Conservation (phyloP, 441 rosid species). For the Bruguiera hainesii region DNA sequence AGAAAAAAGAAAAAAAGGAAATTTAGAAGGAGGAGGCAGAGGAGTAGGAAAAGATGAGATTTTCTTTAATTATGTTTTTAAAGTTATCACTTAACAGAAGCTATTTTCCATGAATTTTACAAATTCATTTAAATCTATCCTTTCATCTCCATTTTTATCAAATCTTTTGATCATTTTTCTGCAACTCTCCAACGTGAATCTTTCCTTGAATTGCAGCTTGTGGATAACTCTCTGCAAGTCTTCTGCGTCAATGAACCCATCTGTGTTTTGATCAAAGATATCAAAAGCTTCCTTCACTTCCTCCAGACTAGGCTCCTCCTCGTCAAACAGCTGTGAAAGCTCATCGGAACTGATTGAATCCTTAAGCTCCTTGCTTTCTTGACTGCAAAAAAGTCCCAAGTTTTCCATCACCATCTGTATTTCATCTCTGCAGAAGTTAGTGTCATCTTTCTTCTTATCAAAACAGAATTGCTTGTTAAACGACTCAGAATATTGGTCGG, state of each 20-base stretch:
- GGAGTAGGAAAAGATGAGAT: not conserved
- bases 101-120: slow-evolving; percentile 47
- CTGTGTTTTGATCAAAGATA: slow-evolving; percentile 56
- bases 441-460: slow-evolving; percentile 15
- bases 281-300: slow-evolving; percentile 55
- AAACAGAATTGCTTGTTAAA: slow-evolving; percentile 6
- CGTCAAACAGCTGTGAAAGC: slow-evolving; percentile 44
- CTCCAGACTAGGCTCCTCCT: slow-evolving; percentile 49
- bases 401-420: slow-evolving; percentile 54
- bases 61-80: not conserved
- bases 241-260: slow-evolving; percentile 52
- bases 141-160: slow-evolving; percentile 47
- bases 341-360: slow-evolving; percentile 31
- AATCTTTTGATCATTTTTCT: slow-evolving; percentile 41
- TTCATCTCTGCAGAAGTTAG: slow-evolving; percentile 32
- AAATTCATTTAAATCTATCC: slow-evolving; percentile 52
- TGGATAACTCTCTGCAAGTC: slow-evolving; percentile 56
- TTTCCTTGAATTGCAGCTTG: slow-evolving; percentile 44
- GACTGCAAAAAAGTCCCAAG: slow-evolving; percentile 40
- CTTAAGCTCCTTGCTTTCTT: slow-evolving; percentile 31
- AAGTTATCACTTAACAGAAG: slow-evolving; percentile 25
- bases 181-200: slow-evolving; percentile 34
- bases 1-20: not conserved
- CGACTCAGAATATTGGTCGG: slow-evolving; percentile 16
- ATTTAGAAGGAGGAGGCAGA: not conserved